phyloP scores from a whole-genome alignment of 75 land plant genomes.

The Cryptomeria japonica region DNA sequence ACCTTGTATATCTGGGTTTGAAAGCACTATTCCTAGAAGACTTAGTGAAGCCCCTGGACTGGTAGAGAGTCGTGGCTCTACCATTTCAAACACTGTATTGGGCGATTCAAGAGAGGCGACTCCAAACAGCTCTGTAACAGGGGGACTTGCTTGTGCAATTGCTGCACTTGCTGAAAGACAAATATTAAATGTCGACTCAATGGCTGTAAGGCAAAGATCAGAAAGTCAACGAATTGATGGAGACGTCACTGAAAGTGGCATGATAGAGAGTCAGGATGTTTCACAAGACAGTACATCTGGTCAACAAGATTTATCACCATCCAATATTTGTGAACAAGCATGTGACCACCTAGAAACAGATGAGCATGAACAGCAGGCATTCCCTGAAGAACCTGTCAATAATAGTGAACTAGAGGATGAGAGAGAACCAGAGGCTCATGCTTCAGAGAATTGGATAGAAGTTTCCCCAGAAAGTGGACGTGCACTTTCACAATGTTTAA shows the following conservation, averaged over 20 bases:
- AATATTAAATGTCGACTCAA: conserved; percentile 37
- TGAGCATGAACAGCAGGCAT: conserved; percentile 6
- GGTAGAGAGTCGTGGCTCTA: background rate
- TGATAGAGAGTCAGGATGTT: conserved; percentile 7
- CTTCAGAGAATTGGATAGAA: conserved; percentile 33
- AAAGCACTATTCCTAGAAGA: conserved; percentile 13
- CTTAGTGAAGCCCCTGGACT: conserved; percentile 5
- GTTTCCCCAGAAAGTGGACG: conserved; percentile 25
- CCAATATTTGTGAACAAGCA: background rate
- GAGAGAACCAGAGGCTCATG: conserved; percentile 17
- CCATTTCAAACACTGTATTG: background rate
- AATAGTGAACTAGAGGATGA: conserved; percentile 8
- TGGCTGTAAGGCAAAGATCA: background rate
- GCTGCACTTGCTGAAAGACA: conserved; percentile 92
- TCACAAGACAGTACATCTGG: background rate
- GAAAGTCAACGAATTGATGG: conserved; percentile 1
- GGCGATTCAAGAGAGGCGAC: background rate
- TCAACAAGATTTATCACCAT: background rate
- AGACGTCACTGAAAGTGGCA: background rate
- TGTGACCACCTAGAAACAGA: background rate
- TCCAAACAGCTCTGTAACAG: conserved; percentile 44
- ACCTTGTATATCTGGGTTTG: background rate
- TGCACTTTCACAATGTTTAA: conserved; percentile 13
- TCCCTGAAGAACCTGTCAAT: conserved; percentile 8
- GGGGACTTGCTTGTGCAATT: conserved; percentile 87